Evolutionary conservation across 2,329 filamentous ascomycete species (phyloP), one percentile per base, ranked within the genome.

Genomic region (Rugonectria rugulosa): DNA sequence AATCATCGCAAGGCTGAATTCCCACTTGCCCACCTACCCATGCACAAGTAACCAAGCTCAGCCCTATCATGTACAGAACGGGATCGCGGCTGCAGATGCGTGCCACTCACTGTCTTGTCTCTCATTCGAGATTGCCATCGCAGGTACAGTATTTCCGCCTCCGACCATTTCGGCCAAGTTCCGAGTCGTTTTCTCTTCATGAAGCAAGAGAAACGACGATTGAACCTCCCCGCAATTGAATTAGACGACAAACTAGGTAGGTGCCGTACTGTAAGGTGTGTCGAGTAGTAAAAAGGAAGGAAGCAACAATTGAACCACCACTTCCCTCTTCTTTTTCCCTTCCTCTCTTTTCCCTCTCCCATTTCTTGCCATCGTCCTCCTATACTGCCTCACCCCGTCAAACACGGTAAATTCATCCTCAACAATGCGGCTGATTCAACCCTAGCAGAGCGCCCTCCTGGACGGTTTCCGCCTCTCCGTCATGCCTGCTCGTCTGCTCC

Each of bases 151-250:
- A 27, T 38, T 21, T 19, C 23, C 9, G 12, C 14, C 26, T 21
- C 17, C 6, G 14, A 12, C 4, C 10, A 45, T 24, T 21, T 52
- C 56, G 56, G 56, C 27, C 56, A 59, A 59, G 37, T 48, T 56
- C 52, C 56, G 52, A 51, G 14, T 15, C 17, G 8, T 8, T 34
- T 9, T 21, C 1, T 6, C 5, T 32, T 32, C 20, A 27, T 11
- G 24, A 27, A 27, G 24, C 24, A 6, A 6, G 24, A 27, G 24
- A 6, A 6, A 27, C 24, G 34, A 20, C 17, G 17, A 38, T 38
- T 21, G 14, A 15, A 10, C 21, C 6, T 38, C 34, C 34, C 34
- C 34, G 34, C 34, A 38, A 38, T 38, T 17, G 17, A 38, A 38
- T 6, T 15, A 15, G n/a, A 17, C n/a, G 19, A 17, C 32, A 15